phyloP scores from a whole-genome alignment of 1,139 yeast species.

The Diutina rugosa region DNA sequence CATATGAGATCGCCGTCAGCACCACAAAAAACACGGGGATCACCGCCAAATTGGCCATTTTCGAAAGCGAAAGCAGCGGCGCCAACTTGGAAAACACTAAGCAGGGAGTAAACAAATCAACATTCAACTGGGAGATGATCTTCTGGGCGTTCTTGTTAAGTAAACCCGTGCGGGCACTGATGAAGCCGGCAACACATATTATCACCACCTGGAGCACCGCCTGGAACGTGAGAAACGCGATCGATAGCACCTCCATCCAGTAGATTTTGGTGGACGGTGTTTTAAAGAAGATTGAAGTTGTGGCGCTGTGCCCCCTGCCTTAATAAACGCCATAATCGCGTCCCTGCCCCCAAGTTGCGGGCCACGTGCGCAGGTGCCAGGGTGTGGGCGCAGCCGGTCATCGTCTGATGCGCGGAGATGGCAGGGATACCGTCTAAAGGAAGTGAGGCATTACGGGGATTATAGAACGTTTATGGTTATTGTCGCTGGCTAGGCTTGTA shows the following conservation, averaged over 20 bases:
- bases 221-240: constrained; percentile 58
- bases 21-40: constrained; percentile 63
- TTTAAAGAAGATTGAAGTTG: neutral
- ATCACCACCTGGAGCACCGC: constrained; percentile 70
- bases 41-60: constrained; percentile 54
- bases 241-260: constrained; percentile 10
- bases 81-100: constrained; percentile 73
- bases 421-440: too few species aligned
- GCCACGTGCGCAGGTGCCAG: too few species aligned
- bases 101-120: constrained; percentile 75
- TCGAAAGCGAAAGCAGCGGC: constrained; percentile 52
- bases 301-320: neutral
- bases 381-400: too few species aligned
- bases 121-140: constrained; percentile 54
- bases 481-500: too few species aligned
- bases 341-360: too few species aligned
- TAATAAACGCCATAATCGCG: too few species aligned
- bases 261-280: neutral
- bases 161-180: constrained; percentile 51
- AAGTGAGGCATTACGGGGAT: too few species aligned
- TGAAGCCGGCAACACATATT: constrained; percentile 58
- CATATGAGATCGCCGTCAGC: constrained; percentile 48
- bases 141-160: constrained; percentile 52
- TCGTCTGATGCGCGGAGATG: too few species aligned
- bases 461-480: too few species aligned